Evolutionary conservation across 176 grass and related monocot genomes (phyloP).

Genomic region (Bothriochloa decipiens): DNA sequence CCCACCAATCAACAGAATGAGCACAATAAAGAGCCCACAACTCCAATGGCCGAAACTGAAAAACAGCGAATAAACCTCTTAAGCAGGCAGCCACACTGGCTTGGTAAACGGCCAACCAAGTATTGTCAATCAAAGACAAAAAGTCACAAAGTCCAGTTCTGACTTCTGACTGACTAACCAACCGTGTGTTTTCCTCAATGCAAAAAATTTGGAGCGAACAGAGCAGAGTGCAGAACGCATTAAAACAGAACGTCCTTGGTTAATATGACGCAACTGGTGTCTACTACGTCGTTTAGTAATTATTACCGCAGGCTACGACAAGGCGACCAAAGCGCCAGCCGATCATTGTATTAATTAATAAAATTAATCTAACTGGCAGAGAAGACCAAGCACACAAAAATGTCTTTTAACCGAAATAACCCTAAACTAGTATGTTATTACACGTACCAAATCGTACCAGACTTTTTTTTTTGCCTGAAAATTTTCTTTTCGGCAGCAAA

Average conservation of each 20-base stretch:
- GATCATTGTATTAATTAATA: too few species aligned
- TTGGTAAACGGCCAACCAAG: neutral
- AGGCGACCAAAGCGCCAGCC: neutral
- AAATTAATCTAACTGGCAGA: too few species aligned
- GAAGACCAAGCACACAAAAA: neutral
- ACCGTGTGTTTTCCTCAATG: neutral
- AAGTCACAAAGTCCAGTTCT: neutral
- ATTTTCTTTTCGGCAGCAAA: too few species aligned
- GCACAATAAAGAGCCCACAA: neutral
- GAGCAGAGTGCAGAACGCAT: neutral
- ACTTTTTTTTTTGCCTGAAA: too few species aligned
- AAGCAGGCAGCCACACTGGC: neutral
- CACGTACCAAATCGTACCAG: neutral
- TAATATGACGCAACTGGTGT: neutral
- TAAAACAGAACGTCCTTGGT: too few species aligned
- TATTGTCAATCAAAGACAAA: neutral
- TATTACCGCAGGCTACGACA: neutral
- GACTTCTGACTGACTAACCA: neutral
- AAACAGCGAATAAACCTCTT: slow-evolving; percentile 1
- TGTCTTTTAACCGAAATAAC: slow-evolving; percentile 14
- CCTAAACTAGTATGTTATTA: slow-evolving; percentile 10
- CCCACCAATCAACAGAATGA: neutral
- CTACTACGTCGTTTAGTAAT: neutral
- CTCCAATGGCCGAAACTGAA: neutral
- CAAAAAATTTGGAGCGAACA: neutral